These are phyloP conservation scores for Alternaria ventricosa DNA, from an alignment of 2,329 filamentous ascomycete genomes.

Conservation along the genomic window DNA sequence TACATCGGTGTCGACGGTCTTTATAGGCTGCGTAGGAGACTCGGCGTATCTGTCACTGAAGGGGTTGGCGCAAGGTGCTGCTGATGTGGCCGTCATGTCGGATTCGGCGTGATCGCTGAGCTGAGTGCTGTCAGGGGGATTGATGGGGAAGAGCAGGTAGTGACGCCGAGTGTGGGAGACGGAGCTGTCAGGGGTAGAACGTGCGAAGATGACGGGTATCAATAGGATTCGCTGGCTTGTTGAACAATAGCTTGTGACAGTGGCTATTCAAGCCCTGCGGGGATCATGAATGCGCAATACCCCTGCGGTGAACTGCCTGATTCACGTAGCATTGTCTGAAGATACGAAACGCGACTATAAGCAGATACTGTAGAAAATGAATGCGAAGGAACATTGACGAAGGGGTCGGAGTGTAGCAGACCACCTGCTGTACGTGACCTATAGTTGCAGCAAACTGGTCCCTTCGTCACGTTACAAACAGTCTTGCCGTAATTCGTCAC, in stretches of 20 bases:
- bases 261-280: constrained; percentile 2
- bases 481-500: neutral
- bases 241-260: neutral
- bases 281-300: constrained; percentile 4
- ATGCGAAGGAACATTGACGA: neutral
- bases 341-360: neutral
- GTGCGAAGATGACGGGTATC: neutral
- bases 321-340: neutral
- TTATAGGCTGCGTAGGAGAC: neutral
- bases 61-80: constrained; percentile 9
- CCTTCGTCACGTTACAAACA: constrained; percentile 23
- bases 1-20: neutral
- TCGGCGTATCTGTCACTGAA: constrained; percentile 12
- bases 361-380: neutral
- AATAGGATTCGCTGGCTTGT: neutral
- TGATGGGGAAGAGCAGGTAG: neutral
- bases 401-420: neutral
- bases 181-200: neutral
- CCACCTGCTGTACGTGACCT: constrained; percentile 3
- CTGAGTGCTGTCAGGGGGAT: neutral
- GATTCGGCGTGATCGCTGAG: no score
- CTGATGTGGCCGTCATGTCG: neutral
- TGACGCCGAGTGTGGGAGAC: neutral
- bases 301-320: neutral
- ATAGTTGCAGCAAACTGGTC: constrained; percentile 1